Percentiles rank a stretch among this genome's conserved stretches.
Conservation (phyloP, 1,139 yeast genomes). For the Zygosaccharomyces sapae region DNA sequence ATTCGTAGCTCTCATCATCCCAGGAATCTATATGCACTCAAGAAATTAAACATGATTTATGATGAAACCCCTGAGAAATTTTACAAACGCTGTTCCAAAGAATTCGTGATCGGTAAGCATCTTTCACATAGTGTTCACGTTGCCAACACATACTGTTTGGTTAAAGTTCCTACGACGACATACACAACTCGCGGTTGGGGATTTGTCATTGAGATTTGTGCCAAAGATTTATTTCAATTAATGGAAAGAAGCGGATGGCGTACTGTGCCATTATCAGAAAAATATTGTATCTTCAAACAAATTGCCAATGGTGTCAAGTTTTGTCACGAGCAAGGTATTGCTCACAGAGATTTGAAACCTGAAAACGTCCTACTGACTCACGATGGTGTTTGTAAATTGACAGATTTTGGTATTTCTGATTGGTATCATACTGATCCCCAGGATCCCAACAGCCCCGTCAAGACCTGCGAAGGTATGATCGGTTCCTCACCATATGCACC, state of each 20-base stretch:
- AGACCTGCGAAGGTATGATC: conserved; percentile 45
- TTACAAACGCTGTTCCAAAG: conserved; percentile 60
- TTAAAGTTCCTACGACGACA: conserved; percentile 55
- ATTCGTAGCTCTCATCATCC: conserved; percentile 41
- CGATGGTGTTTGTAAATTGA: conserved; percentile 60
- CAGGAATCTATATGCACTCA: conserved; percentile 51
- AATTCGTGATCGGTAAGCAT: conserved; percentile 55
- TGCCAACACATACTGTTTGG: conserved; percentile 50
- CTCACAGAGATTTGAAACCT: conserved; percentile 91
- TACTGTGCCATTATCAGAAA: conserved; percentile 48
- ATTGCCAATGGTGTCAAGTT: conserved; percentile 56
- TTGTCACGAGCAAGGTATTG: conserved; percentile 73
- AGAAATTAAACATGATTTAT: conserved; percentile 57
- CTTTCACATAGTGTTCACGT: conserved; percentile 54
- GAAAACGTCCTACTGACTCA: conserved; percentile 69
- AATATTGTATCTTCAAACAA: conserved; percentile 48
- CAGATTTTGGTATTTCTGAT: conserved; percentile 74
- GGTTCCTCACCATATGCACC: conserved; percentile 82
- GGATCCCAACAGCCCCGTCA: conserved; percentile 48
- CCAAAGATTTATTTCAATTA: conserved; percentile 63
- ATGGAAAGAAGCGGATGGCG: conserved; percentile 50
- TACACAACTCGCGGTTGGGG: conserved; percentile 71
- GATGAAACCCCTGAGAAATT: conserved; percentile 64
- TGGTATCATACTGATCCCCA: conserved; percentile 57
- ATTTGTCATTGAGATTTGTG: conserved; percentile 61